Base-by-base conservation (phyloP, 108 stramenopile species). In the Skeletonema menzelii region DNA sequence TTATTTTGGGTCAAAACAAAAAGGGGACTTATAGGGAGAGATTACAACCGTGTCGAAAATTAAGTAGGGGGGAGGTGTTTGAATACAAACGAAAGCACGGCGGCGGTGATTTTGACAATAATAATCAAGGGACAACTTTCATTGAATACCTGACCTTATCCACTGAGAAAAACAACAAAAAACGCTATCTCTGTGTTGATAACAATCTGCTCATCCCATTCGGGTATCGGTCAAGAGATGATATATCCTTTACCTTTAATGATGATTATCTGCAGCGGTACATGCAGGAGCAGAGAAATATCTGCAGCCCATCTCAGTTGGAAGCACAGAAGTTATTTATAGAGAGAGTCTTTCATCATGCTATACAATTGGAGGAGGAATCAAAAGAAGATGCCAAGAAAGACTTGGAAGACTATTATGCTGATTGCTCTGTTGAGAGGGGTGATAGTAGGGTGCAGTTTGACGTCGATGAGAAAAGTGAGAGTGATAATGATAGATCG, bases 1-100 rank as follows among this genome's bases (percentile, higher is more conserved):
- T 59, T 26, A n/a, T 57, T 11, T 26, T n/a, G 7, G 26, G 27
- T 13, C 28, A 31, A n/a, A 46, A 20, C 11, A 59, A 31, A n/a
- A 5, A 20, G 56, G 19, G 46, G n/a, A 27, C 20, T n/a, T n/a
- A n/a, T 24, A 56, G 14, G 8, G 32, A 56, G 53, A 17, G 5
- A 5, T 74, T 59, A 12, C 66, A 55, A 15, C 73, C 73, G 17
- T 67, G 65, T 22, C 38, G 65, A 44, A 38, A 44, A 4, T 42
- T 74, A 12, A 68, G 56, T 31, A 32, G 27, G 32, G 70, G 42
- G 57, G 70, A 71, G 14, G 70, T 59, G 44, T 11, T 15, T 49
- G 42, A 22, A 20, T 32, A 62, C 30, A 20, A 35, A 62, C 61
- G 61, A 28, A 62, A 38, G 31, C 32, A 28, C 5, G 27, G 59